Evolutionary conservation across 2,329 filamentous ascomycete genomes (phyloP).

Genomic region (Acrocalymma vagum): DNA sequence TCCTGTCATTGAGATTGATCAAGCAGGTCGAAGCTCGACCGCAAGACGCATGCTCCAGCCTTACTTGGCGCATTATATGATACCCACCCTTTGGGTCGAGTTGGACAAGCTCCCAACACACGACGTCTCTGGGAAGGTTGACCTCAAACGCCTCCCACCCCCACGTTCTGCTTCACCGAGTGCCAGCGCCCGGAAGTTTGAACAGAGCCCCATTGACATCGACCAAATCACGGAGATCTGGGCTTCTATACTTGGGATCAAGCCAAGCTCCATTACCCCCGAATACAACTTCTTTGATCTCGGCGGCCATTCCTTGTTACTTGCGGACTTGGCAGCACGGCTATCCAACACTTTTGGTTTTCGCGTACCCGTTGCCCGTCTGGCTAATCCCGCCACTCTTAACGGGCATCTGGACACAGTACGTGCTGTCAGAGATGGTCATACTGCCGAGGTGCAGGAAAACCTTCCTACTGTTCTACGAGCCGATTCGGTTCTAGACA

Average conservation of each 20-base stretch:
- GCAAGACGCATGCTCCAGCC: conserved; percentile 71
- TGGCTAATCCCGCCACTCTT: conserved; percentile 76
- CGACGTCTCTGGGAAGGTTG: conserved; percentile 80
- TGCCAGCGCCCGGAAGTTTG: conserved; percentile 56
- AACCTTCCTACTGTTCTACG: conserved; percentile 75
- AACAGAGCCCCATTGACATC: conserved; percentile 70
- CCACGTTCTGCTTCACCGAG: conserved; percentile 61
- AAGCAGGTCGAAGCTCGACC: conserved; percentile 74
- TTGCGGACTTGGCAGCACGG: conserved; percentile 79
- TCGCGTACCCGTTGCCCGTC: conserved; percentile 73
- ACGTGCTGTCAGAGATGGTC: conserved; percentile 74
- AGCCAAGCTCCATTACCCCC: conserved; percentile 67
- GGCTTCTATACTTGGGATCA: conserved; percentile 74
- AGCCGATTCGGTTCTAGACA: conserved; percentile 71
- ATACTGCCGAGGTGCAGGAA: conserved; percentile 77
- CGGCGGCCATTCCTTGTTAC: conserved; percentile 78
- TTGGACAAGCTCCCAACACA: conserved; percentile 76
- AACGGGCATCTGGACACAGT: conserved; percentile 77
- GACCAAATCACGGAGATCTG: conserved; percentile 75
- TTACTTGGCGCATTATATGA: conserved; percentile 83
- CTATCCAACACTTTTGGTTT: conserved; percentile 76
- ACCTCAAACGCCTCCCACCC: conserved; percentile 74
- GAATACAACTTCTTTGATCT: conserved; percentile 84
- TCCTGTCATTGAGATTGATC: conserved; percentile 71
- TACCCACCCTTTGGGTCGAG: conserved; percentile 79